Base-by-base conservation (phyloP, 2,329 filamentous ascomycete genomes). In the Ustilaginoidea virens region DNA sequence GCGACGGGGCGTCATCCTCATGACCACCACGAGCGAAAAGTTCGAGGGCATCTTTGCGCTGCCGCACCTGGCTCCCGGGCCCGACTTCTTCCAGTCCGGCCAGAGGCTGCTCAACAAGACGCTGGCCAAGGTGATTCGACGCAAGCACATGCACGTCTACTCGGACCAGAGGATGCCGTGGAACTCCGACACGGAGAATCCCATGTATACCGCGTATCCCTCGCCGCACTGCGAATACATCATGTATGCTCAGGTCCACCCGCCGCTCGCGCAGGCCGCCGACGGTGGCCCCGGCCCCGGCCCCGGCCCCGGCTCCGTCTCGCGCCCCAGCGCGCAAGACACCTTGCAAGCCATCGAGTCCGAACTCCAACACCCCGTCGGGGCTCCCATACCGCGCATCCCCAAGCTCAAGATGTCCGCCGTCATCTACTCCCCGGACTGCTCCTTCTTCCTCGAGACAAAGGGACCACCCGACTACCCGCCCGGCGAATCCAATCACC, bases 21-120 rank as follows among this genome's bases (percentile, higher is more conserved):
- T 96, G 47, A 81, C 79, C 2, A 94, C 87, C 1, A 87, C 85
- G 27, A 94, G 85, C 51, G 80, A 93, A 46, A 94, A 92, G 58
- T 90, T 90, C 45, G 73, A 78, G n/a, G 86, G 90, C 24, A 76
- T 96, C 32, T 92, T 92, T 49, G 80, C 76, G 3, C 58, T 96
- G 26, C 86, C 90, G 16, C 85, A 96, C 51, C 66, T 98, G 29
- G 63, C 80, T 1, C 66, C 81, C 0, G 52, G 58, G 13, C 47
- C 57, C 4, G 59, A 69, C 27, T 73, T 66, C 44, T 72, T 71
- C 48, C 48, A 56, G 44, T 63, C 67, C 35, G 63, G 72, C 55
- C 50, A 76, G 44, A 58, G 59, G 28, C 56, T 92, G 11, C 60
- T 96, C 20, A 80, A 87, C 42, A 61, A 67, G 38, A 86, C 80